Evolutionary conservation across 495 filamentous ascomycete species (phyloP), one percentile per base, ranked within the genome.

Genomic region (Xylaria scruposa): DNA sequence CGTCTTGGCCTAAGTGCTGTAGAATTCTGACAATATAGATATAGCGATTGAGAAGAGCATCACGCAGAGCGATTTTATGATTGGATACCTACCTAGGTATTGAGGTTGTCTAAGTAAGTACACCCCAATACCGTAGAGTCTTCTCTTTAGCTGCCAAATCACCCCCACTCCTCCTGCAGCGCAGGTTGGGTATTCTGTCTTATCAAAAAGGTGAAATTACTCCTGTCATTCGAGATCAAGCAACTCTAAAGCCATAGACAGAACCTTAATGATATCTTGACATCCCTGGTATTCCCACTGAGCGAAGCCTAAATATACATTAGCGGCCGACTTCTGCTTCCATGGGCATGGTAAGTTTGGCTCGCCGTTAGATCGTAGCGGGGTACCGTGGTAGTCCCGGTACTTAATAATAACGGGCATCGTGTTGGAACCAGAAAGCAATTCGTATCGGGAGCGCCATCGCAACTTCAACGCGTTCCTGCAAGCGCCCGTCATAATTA

Each of bases 331-430:
- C 21, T 42, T 42, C 21, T 17, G 60, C 58, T 63, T 24, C 60
- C 60, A 63, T 15, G 60, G n/a, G 12, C 44, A 13, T n/a, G 60
- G 60, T 63, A 63, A 63, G 19, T 63, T 63, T 24, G 60, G 60
- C n/a, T 38, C 60, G 60, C 60, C 60, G 60, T 63, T 63, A 17
- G 60, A 63, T 63, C 60, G 60, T 44, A 63, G 60, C 38, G 15
- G 26, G 24, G n/a, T 26, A 42, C 19, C 2, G 33, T 31, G 17
- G 36, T 42, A 19, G 9, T 15, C 19, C 3, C 2, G 26, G 49
- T 53, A 26, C n/a, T n/a, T 31, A 10, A 29, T 56, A 12, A 56
- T 7, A 31, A 31, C 33, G 58, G 31, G 17, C 58, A 60, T 60
- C 31, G 33, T 13, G 17, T 60, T 40, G n/a, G n/a, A 21, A 12